Evolutionary conservation across 2,329 filamentous ascomycete genomes (phyloP), one percentile per base, ranked within the genome.

Genomic region (Colletotrichum sp.): DNA sequence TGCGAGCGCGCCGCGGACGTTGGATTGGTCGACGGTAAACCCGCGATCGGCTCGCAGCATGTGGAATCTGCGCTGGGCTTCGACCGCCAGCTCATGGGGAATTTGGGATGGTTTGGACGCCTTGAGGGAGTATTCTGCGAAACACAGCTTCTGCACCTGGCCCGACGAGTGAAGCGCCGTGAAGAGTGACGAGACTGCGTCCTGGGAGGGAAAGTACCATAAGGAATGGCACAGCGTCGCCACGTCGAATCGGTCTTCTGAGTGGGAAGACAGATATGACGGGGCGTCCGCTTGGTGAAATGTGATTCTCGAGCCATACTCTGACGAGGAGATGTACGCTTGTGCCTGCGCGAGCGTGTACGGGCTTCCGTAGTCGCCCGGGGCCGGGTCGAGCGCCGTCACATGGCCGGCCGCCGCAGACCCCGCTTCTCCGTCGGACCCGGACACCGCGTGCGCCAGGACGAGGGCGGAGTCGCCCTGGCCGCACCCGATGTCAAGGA

Each of bases 401-500:
- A 75, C 57, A 32, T 75, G 74, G 39, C 74, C 74, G 65, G 13
- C 64, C 21, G 60, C 21, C 13, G 34, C n/a, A 10, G 36, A 52
- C 16, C 21, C 30, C 13, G 16, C 34, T 63, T 15, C 36, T 63
- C 13, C 36, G 36, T 59, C 16, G 6, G 57, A 24, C 2, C 49
- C 36, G 62, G 57, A 55, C n/a, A 77, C 72, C n/a, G 26, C 18
- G n/a, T 77, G 66, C 21, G 75, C 30, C 32, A 77, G 75, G 34
- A 72, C 72, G 24, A 77, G 62, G 12, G 72, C 62, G 34, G 75
- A 77, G 67, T 77, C 75, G 55, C 75, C 75, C 32, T 77, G 76
- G 12, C 76, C 76, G 75, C 76, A 78, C 60, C 76, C 76, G 62
- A 77, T 71, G 71, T 78, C 76, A 44, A 78, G 76, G 26, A 78